Base-by-base conservation (phyloP, 495 filamentous ascomycete genomes). In the Penicillium lagena region DNA sequence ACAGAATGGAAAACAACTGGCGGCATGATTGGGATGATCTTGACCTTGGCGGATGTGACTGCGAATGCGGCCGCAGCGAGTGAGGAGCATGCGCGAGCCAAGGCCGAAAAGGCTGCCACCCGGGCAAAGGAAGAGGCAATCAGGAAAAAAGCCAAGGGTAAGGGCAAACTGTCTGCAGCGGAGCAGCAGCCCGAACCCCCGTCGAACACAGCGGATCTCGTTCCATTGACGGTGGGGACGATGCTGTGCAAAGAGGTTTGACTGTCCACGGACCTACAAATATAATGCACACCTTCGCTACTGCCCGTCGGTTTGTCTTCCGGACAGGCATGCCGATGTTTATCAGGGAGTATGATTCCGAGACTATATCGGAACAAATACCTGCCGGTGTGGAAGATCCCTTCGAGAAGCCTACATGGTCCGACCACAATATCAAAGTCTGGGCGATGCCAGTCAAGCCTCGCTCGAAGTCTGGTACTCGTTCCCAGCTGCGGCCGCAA, bases 231-330 rank as follows among this genome's bases (percentile, higher is more conserved):
- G 45, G 52, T 9, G 35, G 52, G 37, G 17, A 17, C 2, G 44
- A 43, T 9, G 31, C 29, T 15, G 39, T 43, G 47, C 52, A 37
- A 54, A 58, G 34, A 2, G 46, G 43, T 22, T 48, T 96, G 46
- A 80, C 75, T n/a, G 63, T 98, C 9, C 83, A 90, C 56, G 90
- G 89, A 8, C 76, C 82, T 7, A 73, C 75, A 43, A 96, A 96
- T 60, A 54, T 96, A 35, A 73, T 77, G 22, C 86, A 96, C 53
- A 76, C 78, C 1, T 56, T 98, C 33, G 90, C 89, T 29, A 86
- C 87, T 0, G 80, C 86, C n/a, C 76, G 93, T 33, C 66, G 80
- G 29, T 97, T 95, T 62, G 76, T 98, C n/a, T 91, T 97, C 57
- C 73, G 93, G 22, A 87, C 83, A 55, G 82, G 83, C 0, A 74